Evolutionary conservation across 108 stramenopile genomes (phyloP), one percentile per base, ranked within the genome.

Genomic region (Fistulifera pelliculosa): DNA sequence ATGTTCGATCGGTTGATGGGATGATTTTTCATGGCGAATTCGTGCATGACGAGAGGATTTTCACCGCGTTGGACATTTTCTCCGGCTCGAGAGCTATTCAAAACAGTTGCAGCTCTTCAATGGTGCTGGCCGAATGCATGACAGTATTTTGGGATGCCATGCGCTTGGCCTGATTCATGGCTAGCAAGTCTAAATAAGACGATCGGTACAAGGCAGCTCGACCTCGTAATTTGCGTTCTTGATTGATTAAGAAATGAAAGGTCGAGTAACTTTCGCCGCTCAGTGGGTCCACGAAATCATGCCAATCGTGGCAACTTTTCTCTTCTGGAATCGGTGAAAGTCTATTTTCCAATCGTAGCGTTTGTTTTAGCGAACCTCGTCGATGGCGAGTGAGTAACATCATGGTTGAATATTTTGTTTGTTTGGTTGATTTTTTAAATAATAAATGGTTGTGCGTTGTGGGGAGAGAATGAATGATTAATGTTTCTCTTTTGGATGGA

Each of bases 1-100:
- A 76, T 69, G 56, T 76, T 76, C 49, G 68, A 65, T 21, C 53
- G 23, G 24, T 71, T 61, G 5, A 58, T 42, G 17, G 52, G 45
- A 8, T 25, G 28, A 6, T 47, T 39, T 63, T 71, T 56, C 68
- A 71, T 69, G 24, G 23, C 43, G 12, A 35, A 35, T 35, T 41
- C 38, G 27, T 71, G 70, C 41, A 68, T 60, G 18, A 55, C 52
- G 1, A 25, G 38, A 24, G 60, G 56, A 12, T 10, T 38, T 31
- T 52, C 41, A 3, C 75, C 75, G 23, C 43, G 38, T 48, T 63
- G 56, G 14, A 76, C 61, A 51, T 76, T 76, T 11, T 44, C 41
- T 17, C 44, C 44, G 6, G 21, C 44, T 19, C 16, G 21, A 6
- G 21, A 8, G 19, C 19, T 19, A 3, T 11, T 11, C 16, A 45